These are phyloP conservation scores for Stephania yunnanensis DNA, from an alignment of 164 flowering plant genomes.

Conservation along the genomic window DNA sequence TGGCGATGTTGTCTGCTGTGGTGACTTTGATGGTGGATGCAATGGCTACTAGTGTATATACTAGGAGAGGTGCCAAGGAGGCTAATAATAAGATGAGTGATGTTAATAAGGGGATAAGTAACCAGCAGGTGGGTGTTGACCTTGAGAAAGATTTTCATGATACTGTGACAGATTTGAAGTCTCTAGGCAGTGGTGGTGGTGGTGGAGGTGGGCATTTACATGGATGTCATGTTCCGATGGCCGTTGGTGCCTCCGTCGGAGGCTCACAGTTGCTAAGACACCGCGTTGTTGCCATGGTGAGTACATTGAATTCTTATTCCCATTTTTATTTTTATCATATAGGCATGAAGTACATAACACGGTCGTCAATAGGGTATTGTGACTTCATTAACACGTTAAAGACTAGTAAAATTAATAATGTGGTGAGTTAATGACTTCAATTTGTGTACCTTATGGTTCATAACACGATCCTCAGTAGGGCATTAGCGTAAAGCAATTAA, in stretches of 20 bases:
- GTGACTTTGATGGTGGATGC: constrained; percentile 30
- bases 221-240: constrained; percentile 6
- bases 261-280: constrained; percentile 20
- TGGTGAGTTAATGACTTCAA: too few species aligned
- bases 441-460: too few species aligned
- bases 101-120: too few species aligned
- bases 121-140: neutral
- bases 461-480: too few species aligned
- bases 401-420: too few species aligned
- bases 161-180: neutral
- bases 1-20: constrained; percentile 28
- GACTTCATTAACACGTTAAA: too few species aligned
- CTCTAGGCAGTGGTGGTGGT: neutral
- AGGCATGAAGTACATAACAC: too few species aligned
- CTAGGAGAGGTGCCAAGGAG: neutral
- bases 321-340: too few species aligned
- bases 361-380: too few species aligned
- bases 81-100: constrained; percentile 10
- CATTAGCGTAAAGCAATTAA: too few species aligned
- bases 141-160: neutral
- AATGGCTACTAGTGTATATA: constrained; percentile 25
- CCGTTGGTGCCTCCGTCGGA: neutral
- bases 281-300: constrained; percentile 29
- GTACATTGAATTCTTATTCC: neutral
- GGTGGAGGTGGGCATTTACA: constrained; percentile 13